phyloP scores from a whole-genome alignment of 495 filamentous ascomycete species.

The Penicillium tannophilum region DNA sequence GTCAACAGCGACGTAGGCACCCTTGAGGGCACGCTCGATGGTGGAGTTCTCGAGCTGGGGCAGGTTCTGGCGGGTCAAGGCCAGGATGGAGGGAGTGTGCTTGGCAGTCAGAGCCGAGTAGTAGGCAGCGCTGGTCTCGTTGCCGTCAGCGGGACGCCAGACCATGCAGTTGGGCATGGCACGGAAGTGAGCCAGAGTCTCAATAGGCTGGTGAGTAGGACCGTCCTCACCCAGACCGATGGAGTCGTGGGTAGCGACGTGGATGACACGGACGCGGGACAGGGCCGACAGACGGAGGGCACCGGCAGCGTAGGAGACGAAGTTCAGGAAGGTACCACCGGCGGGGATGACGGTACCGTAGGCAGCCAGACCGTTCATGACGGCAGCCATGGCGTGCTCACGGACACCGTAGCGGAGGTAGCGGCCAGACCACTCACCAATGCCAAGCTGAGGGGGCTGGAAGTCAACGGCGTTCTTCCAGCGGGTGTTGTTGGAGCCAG shows the following conservation, averaged over 20 bases:
- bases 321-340: conserved; percentile 98
- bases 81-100: conserved; percentile 88
- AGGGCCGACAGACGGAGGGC: conserved; percentile 92
- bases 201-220: conserved; percentile 98
- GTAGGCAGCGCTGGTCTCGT: conserved; percentile 98
- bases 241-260: conserved; percentile 98
- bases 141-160: conserved; percentile 98
- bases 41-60: conserved; percentile 94
- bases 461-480: conserved; percentile 98
- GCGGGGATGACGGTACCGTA: conserved; percentile 96
- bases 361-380: conserved; percentile 96
- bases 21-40: conserved; percentile 85
- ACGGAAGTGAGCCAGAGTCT: conserved; percentile 99
- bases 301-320: conserved; percentile 97
- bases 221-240: conserved; percentile 99
- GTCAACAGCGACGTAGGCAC: conserved; percentile 89
- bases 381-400: conserved; percentile 96
- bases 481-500: conserved; percentile 96
- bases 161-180: conserved; percentile 99
- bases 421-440: conserved; percentile 87
- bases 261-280: conserved; percentile 89
- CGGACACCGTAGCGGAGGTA: conserved; percentile 98
- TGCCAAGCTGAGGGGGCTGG: conserved; percentile 82
- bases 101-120: conserved; percentile 91
- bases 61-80: conserved; percentile 96